Evolutionary conservation across 208 protist species (phyloP).

Genomic region (Spironucleus salmonicida): DNA sequence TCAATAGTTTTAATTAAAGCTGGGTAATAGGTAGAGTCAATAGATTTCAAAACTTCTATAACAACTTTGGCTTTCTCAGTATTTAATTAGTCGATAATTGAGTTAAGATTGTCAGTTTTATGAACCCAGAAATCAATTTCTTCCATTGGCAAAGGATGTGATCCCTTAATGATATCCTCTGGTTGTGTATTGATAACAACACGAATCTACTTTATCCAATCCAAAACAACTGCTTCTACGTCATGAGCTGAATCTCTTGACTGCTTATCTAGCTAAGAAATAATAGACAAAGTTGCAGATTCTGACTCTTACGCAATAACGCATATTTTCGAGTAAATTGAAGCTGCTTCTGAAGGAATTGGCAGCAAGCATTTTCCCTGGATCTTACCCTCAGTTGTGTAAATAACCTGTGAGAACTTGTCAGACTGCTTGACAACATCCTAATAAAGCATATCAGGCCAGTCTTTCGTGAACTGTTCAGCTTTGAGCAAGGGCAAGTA

Average conservation of each 20-base stretch:
- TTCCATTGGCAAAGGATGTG: conserved; percentile 23
- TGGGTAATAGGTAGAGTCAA: conserved; percentile 32
- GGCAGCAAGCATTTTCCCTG: conserved; percentile 4
- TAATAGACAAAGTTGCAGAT: not conserved
- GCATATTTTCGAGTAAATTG: not conserved
- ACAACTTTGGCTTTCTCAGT: not conserved
- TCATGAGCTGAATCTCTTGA: conserved; percentile 26
- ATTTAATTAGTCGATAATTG: conserved; percentile 24
- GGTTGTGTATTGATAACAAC: not conserved
- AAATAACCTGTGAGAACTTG: not conserved
- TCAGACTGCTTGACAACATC: conserved; percentile 27
- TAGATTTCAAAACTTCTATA: not conserved
- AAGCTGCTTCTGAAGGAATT: not conserved
- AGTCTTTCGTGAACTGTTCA: not conserved
- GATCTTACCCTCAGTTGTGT: not conserved
- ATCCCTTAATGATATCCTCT: not conserved
- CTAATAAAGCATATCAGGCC: conserved; percentile 10
- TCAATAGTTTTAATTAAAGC: not conserved
- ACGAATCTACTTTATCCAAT: conserved; percentile 35
- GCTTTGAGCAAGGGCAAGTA: conserved; percentile 27
- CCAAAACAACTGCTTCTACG: conserved; percentile 32
- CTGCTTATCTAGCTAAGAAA: not conserved
- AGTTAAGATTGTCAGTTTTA: conserved; percentile 27
- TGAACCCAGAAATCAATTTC: conserved; percentile 36
- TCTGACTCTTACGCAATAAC: no score